phyloP scores from a whole-genome alignment of 2,329 filamentous ascomycete species.

The Capronia coronata region DNA sequence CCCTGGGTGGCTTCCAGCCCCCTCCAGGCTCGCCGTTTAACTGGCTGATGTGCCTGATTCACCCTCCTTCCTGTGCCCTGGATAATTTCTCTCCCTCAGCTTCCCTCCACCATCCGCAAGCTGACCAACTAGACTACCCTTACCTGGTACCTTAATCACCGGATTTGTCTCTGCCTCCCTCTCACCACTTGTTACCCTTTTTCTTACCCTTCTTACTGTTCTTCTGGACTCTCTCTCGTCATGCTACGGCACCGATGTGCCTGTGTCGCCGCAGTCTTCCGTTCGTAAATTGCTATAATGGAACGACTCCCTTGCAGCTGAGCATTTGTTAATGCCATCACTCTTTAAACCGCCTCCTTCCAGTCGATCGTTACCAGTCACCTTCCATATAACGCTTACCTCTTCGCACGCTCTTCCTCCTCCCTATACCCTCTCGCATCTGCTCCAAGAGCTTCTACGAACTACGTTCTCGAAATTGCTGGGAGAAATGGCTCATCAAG shows the following conservation, averaged over 20 bases:
- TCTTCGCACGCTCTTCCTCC: not conserved
- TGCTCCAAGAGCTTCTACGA: too few relatives aligned
- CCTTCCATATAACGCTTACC: not conserved
- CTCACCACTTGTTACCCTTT: not conserved
- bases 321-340: not conserved
- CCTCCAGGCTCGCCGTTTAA: not conserved
- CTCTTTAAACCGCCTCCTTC: not conserved
- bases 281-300: not conserved
- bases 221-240: not conserved
- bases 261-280: not conserved
- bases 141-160: not conserved
- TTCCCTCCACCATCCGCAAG: not conserved
- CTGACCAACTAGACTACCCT: not conserved
- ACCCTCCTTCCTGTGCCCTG: not conserved
- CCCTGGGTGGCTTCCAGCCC: not conserved
- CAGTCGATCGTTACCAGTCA: not conserved
- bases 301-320: not conserved
- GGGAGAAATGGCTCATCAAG: conserved; percentile 9
- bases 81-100: not conserved
- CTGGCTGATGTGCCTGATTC: not conserved
- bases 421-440: not conserved
- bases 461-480: not conserved
- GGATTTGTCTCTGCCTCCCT: not conserved
- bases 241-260: not conserved
- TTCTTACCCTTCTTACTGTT: not conserved